Base-by-base conservation (phyloP, 1,139 yeast genomes). In the Blastobotrys malaysiensis region DNA sequence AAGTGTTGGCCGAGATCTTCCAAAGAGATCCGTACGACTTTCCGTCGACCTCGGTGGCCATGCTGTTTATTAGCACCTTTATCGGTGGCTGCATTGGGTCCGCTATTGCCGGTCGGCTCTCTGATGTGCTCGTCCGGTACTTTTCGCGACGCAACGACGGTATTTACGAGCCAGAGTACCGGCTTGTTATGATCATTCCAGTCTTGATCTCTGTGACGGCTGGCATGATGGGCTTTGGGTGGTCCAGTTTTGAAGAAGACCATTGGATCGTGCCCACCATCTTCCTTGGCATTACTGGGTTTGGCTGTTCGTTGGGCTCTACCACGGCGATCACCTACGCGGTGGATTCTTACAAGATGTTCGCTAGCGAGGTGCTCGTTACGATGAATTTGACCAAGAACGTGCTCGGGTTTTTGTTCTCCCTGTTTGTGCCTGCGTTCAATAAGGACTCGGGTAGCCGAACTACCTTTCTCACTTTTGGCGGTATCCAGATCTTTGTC, bases 191-290 rank as follows among this genome's bases (percentile, higher is more conserved):
- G 85, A 69, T 80, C 36, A 51, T 78, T 5, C 84, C 84, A 1
- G 77, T 76, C 9, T 61, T 70, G 43, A 60, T 83, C 6, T 63
- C 83, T 0, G 70, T 79, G 20, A 65, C 79, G 45, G 73, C 78
- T 48, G 87, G 86, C 1, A 69, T 82, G 51, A 77, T 82, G 74
- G 86, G 86, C 1, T 82, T 79, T 63, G 87, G 87, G 1, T 82
- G 86, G 86, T 72, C 84, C 2, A 66, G 82, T 0, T 66, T 72
- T 31, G 73, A 64, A 1, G 62, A 73, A 19, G 82, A 81, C 63
- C 64, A 69, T n/a, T 82, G 86, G 86, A 73, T 79, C 56, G 85
- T 78, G 0, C 86, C 86, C 0, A 73, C 82, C 1, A 65, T 82
- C 0, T 80, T 82, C 62, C 75, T 82, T 60, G 85, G 83, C 0